phyloP scores from a whole-genome alignment of 228 moss, liverwort and hornwort genomes.

The Sphagnum fallax region DNA sequence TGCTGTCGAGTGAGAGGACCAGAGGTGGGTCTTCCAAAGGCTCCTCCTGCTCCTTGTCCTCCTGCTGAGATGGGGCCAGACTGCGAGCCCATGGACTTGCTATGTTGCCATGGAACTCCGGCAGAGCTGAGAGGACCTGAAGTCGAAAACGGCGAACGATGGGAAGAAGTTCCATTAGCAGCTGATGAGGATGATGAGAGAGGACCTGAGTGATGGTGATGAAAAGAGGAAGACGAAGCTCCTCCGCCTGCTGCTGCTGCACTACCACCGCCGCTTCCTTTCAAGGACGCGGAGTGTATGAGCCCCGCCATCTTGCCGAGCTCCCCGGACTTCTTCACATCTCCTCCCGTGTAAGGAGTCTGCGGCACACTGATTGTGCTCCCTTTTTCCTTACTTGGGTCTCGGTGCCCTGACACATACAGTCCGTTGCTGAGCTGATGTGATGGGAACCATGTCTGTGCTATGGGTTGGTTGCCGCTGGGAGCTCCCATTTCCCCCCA shows the following conservation, averaged over 20 bases:
- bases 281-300: constrained; percentile 1
- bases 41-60: not conserved
- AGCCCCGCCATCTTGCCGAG: constrained; percentile 86
- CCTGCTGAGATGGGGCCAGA: constrained; percentile 18
- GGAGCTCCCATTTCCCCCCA: not conserved
- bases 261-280: constrained; percentile 15
- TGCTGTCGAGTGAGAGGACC: constrained; percentile 14
- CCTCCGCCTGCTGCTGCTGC: constrained; percentile 16
- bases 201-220: constrained; percentile 34
- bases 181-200: constrained; percentile 7
- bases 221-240: constrained; percentile 20
- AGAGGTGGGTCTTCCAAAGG: constrained; percentile 4
- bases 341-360: constrained; percentile 88
- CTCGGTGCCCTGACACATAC: constrained; percentile 75
- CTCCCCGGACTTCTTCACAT: constrained; percentile 82
- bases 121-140: constrained; percentile 52
- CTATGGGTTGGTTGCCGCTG: not conserved
- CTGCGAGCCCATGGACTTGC: constrained; percentile 36
- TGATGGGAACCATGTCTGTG: constrained; percentile 36
- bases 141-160: constrained; percentile 25
- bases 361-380: constrained; percentile 63
- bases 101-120: constrained; percentile 42
- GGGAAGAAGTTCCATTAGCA: not conserved
- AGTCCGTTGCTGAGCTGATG: constrained; percentile 89
- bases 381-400: constrained; percentile 56